Evolutionary conservation across 169 alveolate genomes (phyloP).

Genomic region (Eimeria mitis): DNA sequence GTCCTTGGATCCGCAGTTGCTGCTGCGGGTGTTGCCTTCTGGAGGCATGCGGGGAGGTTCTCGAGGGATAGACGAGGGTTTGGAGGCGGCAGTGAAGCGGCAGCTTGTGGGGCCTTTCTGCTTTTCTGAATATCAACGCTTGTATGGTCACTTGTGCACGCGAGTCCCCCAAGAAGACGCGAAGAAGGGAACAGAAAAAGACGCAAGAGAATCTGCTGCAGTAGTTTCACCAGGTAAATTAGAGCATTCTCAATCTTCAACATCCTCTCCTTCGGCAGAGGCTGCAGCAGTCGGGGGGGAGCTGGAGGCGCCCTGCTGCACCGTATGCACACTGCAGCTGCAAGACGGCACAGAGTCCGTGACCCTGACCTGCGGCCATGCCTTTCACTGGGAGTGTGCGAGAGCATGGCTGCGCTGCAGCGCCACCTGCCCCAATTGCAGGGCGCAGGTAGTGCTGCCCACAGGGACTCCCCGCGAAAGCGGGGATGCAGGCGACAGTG

Average conservation of each 20-base stretch:
- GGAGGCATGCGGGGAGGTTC: conserved; percentile 27
- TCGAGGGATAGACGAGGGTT: conserved; percentile 75
- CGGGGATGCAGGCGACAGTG: neutral
- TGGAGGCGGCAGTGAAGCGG: conserved; percentile 62
- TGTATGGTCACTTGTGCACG: conserved; percentile 69
- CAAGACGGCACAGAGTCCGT: conserved; percentile 40
- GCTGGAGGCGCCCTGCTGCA: conserved; percentile 84
- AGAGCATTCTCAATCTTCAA: neutral
- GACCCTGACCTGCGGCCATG: conserved; percentile 86
- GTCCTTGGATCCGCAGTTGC: conserved; percentile 78
- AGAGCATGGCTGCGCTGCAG: conserved; percentile 84
- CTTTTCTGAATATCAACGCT: conserved; percentile 25
- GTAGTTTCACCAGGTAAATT: neutral
- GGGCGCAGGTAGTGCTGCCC: conserved; percentile 71
- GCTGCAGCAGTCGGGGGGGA: conserved; percentile 45
- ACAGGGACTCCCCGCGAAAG: conserved; percentile 6
- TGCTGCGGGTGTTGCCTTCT: conserved; percentile 77
- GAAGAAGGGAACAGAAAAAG: neutral
- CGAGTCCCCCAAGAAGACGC: neutral
- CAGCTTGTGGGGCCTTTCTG: conserved; percentile 69
- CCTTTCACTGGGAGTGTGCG: conserved; percentile 86
- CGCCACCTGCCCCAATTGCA: conserved; percentile 88
- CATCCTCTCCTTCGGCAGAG: neutral
- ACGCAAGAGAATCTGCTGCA: neutral
- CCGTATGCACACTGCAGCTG: conserved; percentile 85